These are phyloP conservation scores for Adenanthera pavonina DNA, from an alignment of 306 rosid species.

Conservation along the genomic window DNA sequence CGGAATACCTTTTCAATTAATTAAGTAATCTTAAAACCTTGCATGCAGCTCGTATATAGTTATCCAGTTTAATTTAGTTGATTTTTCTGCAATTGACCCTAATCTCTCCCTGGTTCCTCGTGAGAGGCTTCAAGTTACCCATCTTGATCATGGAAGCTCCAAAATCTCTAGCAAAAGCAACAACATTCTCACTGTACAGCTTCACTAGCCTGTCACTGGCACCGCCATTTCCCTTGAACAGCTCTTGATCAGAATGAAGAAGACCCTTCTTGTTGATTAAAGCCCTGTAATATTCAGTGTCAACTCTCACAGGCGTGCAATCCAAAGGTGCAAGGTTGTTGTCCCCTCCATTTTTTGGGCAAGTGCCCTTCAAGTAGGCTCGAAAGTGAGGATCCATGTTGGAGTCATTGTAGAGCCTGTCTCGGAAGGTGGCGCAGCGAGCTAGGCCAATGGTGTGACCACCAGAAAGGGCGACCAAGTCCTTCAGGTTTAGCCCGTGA, in stretches of 20 bases:
- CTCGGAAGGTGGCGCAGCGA: conserved; percentile 29
- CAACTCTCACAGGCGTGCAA: conserved; percentile 34
- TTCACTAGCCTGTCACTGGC: conserved; percentile 42
- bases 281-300: conserved; percentile 37
- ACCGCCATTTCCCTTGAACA: conserved; percentile 44
- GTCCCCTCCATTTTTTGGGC: conserved; percentile 43
- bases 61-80: conserved; percentile 22
- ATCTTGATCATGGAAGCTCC: conserved; percentile 50
- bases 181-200: conserved; percentile 13
- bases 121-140: conserved; percentile 54
- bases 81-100: conserved; percentile 51
- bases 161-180: conserved; percentile 45
- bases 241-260: conserved; percentile 55
- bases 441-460: conserved; percentile 59
- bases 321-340: conserved; percentile 40
- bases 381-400: conserved; percentile 40
- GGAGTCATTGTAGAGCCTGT: conserved; percentile 46
- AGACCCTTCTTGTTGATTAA: conserved; percentile 46
- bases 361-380: conserved; percentile 7
- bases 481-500: conserved; percentile 44
- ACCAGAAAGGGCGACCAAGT: conserved; percentile 55
- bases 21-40: not conserved
- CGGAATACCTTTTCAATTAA: not conserved
- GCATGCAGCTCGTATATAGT: not conserved
- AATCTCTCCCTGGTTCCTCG: conserved; percentile 42